Conservation (phyloP, 768 basidiomycete genomes). For the Termitomyces sp. region DNA sequence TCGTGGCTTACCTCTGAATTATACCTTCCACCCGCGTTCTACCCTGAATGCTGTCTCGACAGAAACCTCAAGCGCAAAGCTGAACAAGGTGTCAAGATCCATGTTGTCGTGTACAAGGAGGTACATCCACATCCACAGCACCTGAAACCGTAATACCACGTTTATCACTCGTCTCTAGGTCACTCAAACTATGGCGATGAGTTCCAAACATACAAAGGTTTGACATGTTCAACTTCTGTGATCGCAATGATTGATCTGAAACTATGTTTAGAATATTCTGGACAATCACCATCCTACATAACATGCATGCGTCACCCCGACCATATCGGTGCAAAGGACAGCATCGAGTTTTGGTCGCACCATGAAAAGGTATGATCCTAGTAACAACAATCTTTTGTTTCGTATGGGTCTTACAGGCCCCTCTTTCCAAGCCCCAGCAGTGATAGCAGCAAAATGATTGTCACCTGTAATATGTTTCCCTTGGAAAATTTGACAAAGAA, state of each 20-base stretch:
- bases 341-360: constrained; percentile 86
- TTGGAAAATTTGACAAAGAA: too few species aligned
- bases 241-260: too few species aligned
- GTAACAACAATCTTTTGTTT: too few species aligned
- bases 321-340: constrained; percentile 82
- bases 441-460: too few species aligned
- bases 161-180: constrained; percentile 50
- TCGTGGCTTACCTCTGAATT: constrained; percentile 97
- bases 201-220: constrained; percentile 80
- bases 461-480: too few species aligned
- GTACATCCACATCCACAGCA: constrained; percentile 24
- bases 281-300: constrained; percentile 83
- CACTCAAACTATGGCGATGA: constrained; percentile 88
- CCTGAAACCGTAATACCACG: neutral
- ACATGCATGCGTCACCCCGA: constrained; percentile 88
- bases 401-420: too few species aligned
- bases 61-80: constrained; percentile 84
- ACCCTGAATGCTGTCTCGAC: constrained; percentile 90
- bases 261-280: constrained; percentile 51
- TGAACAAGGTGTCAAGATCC: constrained; percentile 85
- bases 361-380: constrained; percentile 69
- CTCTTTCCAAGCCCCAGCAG: too few species aligned
- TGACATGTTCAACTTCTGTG: too few species aligned
- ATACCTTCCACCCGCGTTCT: constrained; percentile 84
- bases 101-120: constrained; percentile 95